phyloP scores from a whole-genome alignment of 2,329 filamentous ascomycete genomes.

The Penicillium sp. region DNA sequence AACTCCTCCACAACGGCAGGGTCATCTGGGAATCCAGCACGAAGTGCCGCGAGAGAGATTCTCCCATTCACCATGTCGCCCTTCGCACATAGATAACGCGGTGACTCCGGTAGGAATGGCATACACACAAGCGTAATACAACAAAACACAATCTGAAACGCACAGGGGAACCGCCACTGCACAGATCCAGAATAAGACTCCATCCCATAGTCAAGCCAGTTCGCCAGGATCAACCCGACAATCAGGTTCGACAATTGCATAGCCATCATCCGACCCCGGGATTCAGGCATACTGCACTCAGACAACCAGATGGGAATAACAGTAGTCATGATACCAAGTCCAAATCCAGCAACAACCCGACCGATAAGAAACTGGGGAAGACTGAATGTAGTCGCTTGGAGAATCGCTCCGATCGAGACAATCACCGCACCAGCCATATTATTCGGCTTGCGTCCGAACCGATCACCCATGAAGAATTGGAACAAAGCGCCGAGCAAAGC shows the following conservation, averaged over 20 bases:
- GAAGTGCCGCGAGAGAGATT: slow-evolving; percentile 17
- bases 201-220: slow-evolving; percentile 34
- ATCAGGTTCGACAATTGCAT: slow-evolving; percentile 27
- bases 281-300: slow-evolving; percentile 13
- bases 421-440: slow-evolving; percentile 40
- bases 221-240: slow-evolving; percentile 13
- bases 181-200: slow-evolving; percentile 16
- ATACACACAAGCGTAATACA: slow-evolving; percentile 17
- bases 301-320: slow-evolving; percentile 26
- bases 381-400: slow-evolving; percentile 20
- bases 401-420: slow-evolving; percentile 22
- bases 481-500: slow-evolving; percentile 28
- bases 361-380: slow-evolving; percentile 25
- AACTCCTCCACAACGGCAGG: slow-evolving; percentile 15
- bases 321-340: slow-evolving; percentile 25
- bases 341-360: slow-evolving; percentile 25
- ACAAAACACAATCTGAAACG: slow-evolving; percentile 24
- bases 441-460: slow-evolving; percentile 44
- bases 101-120: slow-evolving; percentile 26
- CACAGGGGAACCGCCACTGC: slow-evolving; percentile 26
- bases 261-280: slow-evolving; percentile 22
- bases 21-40: slow-evolving; percentile 10
- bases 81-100: slow-evolving; percentile 23
- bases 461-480: slow-evolving; percentile 39
- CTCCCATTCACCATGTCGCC: slow-evolving; percentile 19